Base-by-base conservation (phyloP, 2,329 filamentous ascomycete species). In the Botryotinia globosa region DNA sequence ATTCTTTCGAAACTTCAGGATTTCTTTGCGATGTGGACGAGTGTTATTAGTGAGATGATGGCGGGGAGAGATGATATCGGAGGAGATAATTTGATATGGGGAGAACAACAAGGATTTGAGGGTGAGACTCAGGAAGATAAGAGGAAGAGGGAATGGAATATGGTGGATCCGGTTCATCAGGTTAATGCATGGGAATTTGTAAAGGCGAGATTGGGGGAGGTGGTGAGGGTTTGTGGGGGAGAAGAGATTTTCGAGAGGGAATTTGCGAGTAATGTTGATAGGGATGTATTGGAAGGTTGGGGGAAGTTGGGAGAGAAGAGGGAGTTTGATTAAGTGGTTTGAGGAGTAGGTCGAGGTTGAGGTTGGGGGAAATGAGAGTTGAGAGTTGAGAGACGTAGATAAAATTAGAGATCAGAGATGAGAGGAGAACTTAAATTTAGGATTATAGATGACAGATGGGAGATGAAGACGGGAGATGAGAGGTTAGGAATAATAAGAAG, bases 1-100 rank as follows among this genome's bases (percentile, higher is more conserved):
- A 85, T 89, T 3, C 82, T 94, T 7, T 79, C 81, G 2, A 86
- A 85, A 54, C 83, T 96, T 72, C 93, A 96, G 80, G 91, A 91
- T 78, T 89, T 92, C 77, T 89, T 96, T 78, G 85, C 86, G 1
- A 87, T 94, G 83, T 96, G 93, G 93, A 92, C 90, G 2, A 88
- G 87, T 75, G 87, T 93, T 1, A 83, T 94, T 44, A 83, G 83
- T 1, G 90, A 94, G 77, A 82, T 94, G 67, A 85, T 90, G 69
- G 89, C 91, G 63, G 88, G 88, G 37, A 84, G 85, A 58, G 84
- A 85, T 39, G 84, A 86, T 64, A 54, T 67, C 8, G 85, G 82
- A 2, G 81, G 81, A 1, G 88, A 90, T 78, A 84, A 82, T 70
- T 82, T 88, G n/a, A 83, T 89, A 20, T 85, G 85, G 83, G 79